These are phyloP conservation scores for Cyanidioschyzon merolae DNA, from an alignment of 23 red algal genomes.

Conservation along the genomic window DNA sequence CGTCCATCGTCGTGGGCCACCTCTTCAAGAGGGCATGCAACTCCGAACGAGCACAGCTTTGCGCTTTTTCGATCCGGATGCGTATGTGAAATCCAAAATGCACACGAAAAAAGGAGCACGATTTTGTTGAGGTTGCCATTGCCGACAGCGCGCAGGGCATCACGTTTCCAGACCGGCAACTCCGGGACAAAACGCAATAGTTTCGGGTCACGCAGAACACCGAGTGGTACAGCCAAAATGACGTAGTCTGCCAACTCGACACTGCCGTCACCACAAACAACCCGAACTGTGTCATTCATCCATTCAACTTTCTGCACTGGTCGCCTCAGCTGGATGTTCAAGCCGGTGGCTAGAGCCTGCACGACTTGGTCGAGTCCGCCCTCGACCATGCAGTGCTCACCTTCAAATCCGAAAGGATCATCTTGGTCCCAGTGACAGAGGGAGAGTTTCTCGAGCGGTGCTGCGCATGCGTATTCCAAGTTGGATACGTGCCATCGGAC, in stretches of 20 bases:
- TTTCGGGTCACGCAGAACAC: conserved; percentile 38
- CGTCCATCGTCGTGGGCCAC: conserved; percentile 29
- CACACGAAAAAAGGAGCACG: conserved; percentile 37
- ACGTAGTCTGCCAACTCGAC: conserved; percentile 40
- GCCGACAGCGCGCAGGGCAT: conserved; percentile 54
- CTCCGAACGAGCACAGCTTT: background rate
- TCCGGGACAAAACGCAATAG: conserved; percentile 41
- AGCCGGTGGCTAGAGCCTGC: conserved; percentile 31
- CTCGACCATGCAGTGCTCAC: conserved; percentile 54
- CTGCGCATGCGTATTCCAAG: conserved; percentile 81
- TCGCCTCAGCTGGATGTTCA: conserved; percentile 29
- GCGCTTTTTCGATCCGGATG: background rate
- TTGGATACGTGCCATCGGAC: conserved; percentile 79
- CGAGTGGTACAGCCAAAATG: conserved; percentile 70
- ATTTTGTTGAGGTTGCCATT: conserved; percentile 87
- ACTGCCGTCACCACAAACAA: conserved; percentile 8
- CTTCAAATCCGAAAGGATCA: conserved; percentile 67
- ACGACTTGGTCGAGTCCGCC: conserved; percentile 48
- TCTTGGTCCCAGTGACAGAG: conserved; percentile 83
- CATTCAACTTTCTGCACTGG: conserved; percentile 25
- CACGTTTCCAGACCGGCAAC: conserved; percentile 54
- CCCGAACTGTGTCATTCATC: conserved; percentile 11
- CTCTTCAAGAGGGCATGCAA: conserved; percentile 49
- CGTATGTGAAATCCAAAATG: conserved; percentile 47
- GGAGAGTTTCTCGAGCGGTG: conserved; percentile 40